Percentiles rank a stretch among this genome's conserved stretches.
Conservation (phyloP, 1,139 yeast genomes). For the Yamadazyma atlantica region DNA sequence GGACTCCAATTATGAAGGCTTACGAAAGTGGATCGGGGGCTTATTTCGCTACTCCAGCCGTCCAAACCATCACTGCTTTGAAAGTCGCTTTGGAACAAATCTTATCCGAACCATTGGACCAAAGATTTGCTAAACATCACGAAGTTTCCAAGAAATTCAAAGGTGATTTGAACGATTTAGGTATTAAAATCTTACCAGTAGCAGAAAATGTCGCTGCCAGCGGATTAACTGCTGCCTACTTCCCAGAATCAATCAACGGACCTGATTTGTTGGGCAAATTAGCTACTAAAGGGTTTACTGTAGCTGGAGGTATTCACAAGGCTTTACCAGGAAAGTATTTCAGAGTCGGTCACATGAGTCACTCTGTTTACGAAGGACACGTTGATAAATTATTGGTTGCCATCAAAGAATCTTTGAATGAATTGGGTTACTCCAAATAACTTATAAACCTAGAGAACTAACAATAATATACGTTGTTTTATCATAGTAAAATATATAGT, state of each 20-base stretch:
- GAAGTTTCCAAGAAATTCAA: constrained; percentile 68
- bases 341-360: constrained; percentile 96
- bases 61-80: constrained; percentile 80
- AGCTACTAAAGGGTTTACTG: constrained; percentile 67
- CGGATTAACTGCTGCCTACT: constrained; percentile 85
- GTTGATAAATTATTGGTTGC: constrained; percentile 36
- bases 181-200: constrained; percentile 68
- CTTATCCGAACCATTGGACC: constrained; percentile 56
- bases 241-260: constrained; percentile 75
- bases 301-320: constrained; percentile 91
- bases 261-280: constrained; percentile 55
- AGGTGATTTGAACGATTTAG: constrained; percentile 50
- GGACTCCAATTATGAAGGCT: constrained; percentile 88
- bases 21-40: constrained; percentile 82
- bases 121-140: constrained; percentile 64
- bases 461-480: too few species aligned
- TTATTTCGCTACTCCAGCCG: constrained; percentile 93
- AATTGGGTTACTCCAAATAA: constrained; percentile 20
- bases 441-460: background rate
- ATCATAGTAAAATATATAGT: too few species aligned
- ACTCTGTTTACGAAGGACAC: constrained; percentile 46
- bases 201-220: constrained; percentile 70
- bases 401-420: constrained; percentile 37
- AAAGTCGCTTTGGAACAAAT: constrained; percentile 77
- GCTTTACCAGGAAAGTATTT: constrained; percentile 80